phyloP scores from a whole-genome alignment of 345 rosid genomes.

The Gossypium sturtianum region DNA sequence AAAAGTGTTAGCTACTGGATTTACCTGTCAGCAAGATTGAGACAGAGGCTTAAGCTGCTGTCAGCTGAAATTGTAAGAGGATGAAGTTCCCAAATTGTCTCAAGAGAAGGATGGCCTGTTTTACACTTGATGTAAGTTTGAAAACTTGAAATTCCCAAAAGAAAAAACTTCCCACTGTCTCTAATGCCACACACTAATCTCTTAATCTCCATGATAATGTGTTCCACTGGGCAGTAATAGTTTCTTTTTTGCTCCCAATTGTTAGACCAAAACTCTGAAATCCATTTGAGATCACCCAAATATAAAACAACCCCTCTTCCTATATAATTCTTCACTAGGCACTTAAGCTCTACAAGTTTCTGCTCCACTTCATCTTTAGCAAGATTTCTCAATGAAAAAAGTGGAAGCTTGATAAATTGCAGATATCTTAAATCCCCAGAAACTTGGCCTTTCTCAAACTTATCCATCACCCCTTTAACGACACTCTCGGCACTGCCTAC shows the following conservation, averaged over 20 bases:
- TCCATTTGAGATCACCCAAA: slow-evolving; percentile 58
- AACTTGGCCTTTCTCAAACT: slow-evolving; percentile 44
- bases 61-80: slow-evolving; percentile 48
- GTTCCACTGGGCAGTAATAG: slow-evolving; percentile 38
- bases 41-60: slow-evolving; percentile 45
- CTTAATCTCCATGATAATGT: slow-evolving; percentile 49
- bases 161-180: slow-evolving; percentile 40
- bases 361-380: slow-evolving; percentile 50
- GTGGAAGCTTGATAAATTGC: slow-evolving; percentile 47
- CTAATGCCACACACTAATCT: slow-evolving; percentile 33
- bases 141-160: slow-evolving; percentile 47
- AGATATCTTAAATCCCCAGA: slow-evolving; percentile 40
- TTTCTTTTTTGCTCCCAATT: slow-evolving; percentile 43
- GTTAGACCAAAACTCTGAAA: slow-evolving; percentile 50
- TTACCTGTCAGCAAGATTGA: slow-evolving; percentile 46
- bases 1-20: background rate
- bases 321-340: slow-evolving; percentile 34
- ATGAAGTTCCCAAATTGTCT: slow-evolving; percentile 51
- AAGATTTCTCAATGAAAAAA: slow-evolving; percentile 39
- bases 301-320: slow-evolving; percentile 48
- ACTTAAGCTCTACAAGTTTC: slow-evolving; percentile 49
- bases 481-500: slow-evolving; percentile 35
- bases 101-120: slow-evolving; percentile 57
- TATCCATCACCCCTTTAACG: slow-evolving; percentile 45
- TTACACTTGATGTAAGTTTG: slow-evolving; percentile 54